Conservation (phyloP, 148 eudicot species). For the Cornus suecica region DNA sequence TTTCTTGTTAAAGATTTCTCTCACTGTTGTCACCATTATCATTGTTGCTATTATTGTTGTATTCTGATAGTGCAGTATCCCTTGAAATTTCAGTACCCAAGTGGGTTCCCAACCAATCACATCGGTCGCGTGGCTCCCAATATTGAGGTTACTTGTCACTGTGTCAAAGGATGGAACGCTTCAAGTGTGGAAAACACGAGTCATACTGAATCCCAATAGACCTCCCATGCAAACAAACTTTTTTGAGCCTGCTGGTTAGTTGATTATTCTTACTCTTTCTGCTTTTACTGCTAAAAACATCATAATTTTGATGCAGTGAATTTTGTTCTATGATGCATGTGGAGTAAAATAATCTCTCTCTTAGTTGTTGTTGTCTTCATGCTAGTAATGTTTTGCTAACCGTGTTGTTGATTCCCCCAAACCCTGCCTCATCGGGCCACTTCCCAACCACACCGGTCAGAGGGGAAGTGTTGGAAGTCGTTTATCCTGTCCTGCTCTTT, state of each 20-base stretch:
- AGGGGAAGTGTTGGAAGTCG: no score
- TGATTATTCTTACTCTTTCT: conserved; percentile 10
- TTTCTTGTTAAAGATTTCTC: neutral
- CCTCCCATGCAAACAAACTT: conserved; percentile 86
- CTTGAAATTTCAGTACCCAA: conserved; percentile 63
- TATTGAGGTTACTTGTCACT: conserved; percentile 68
- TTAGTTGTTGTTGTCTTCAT: neutral
- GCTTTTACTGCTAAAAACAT: neutral
- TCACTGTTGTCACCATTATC: neutral
- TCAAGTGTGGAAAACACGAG: conserved; percentile 95
- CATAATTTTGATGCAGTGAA: neutral
- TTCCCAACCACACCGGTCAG: no score
- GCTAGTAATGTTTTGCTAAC: neutral
- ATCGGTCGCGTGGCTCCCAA: conserved; percentile 87
- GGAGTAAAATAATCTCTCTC: neutral
- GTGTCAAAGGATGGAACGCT: conserved; percentile 84
- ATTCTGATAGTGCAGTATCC: conserved; percentile 11
- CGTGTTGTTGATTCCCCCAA: no score
- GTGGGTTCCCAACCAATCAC: conserved; percentile 97
- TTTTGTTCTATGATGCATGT: conserved; percentile 4
- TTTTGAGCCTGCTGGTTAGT: conserved; percentile 96
- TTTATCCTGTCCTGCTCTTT: neutral
- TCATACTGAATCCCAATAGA: conserved; percentile 64
- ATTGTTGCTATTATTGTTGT: conserved; percentile 6
- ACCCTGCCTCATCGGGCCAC: no score